These are phyloP conservation scores for Trichoderma citrinoviride DNA, from an alignment of 2,329 filamentous ascomycete species.

Conservation along the genomic window DNA sequence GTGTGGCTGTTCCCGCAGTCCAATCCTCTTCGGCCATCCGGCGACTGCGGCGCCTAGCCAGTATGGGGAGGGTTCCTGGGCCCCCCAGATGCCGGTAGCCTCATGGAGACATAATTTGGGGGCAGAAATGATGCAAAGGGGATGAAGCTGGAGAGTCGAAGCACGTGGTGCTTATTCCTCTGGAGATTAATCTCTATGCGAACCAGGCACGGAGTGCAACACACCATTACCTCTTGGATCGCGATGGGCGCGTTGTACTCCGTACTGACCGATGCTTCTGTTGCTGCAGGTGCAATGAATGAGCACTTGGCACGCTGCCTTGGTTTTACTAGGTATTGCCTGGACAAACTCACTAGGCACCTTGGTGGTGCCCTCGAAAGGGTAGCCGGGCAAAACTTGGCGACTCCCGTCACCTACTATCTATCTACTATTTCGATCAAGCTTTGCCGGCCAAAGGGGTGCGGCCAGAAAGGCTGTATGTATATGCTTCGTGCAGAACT, in stretches of 20 bases:
- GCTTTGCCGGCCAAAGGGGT: neutral
- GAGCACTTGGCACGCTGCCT: neutral
- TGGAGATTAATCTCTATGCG: constrained; percentile 18
- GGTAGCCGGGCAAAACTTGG: neutral
- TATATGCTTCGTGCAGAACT: neutral
- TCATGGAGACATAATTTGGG: constrained; percentile 9
- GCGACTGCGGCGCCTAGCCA: constrained; percentile 6
- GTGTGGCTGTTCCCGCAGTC: constrained; percentile 10
- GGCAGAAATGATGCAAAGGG: neutral
- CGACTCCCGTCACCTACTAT: neutral
- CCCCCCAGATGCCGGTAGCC: neutral
- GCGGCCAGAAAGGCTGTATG: neutral
- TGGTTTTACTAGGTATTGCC: neutral
- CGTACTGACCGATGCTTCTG: neutral
- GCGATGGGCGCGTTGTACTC: neutral
- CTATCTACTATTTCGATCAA: neutral
- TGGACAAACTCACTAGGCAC: neutral
- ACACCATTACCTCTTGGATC: neutral
- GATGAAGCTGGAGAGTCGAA: constrained; percentile 8
- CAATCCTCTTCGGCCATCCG: constrained; percentile 8
- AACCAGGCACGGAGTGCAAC: constrained; percentile 9
- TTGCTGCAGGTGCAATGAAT: neutral
- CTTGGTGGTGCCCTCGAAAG: neutral
- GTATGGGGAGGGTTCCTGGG: neutral
- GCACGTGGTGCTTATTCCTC: constrained; percentile 6